phyloP scores from a whole-genome alignment of 345 rosid genomes.

The Psidium guajava region DNA sequence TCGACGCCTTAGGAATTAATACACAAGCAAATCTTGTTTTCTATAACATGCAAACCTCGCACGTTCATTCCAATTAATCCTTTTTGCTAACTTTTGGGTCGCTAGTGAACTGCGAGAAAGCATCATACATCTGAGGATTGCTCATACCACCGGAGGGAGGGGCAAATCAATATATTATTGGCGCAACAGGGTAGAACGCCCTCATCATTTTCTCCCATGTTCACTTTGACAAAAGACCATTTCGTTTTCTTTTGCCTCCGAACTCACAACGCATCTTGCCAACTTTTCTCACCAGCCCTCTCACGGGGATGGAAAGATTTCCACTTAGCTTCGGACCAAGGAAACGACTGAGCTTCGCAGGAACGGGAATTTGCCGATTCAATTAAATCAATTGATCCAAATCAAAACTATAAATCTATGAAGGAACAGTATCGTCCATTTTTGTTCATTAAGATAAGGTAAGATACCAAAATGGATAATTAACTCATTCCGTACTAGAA shows the following conservation, averaged over 20 bases:
- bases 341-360: not conserved
- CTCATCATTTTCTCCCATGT: not conserved
- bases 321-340: not conserved
- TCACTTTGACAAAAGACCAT: not conserved
- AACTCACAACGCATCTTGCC: not conserved
- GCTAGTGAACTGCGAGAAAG: not conserved
- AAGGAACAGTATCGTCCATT: no score
- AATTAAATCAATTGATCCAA: not conserved
- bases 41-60: not conserved
- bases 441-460: no score
- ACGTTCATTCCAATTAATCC: not conserved
- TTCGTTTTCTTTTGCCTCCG: not conserved
- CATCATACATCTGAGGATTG: not conserved
- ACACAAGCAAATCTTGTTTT: not conserved
- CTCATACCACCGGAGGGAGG: not conserved
- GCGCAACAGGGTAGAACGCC: not conserved
- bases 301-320: not conserved
- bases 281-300: not conserved
- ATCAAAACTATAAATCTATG: no score
- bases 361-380: not conserved
- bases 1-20: not conserved
- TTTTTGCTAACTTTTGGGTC: not conserved
- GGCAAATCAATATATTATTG: not conserved
- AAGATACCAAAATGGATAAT: no score
- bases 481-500: no score